phyloP scores from a whole-genome alignment of 2,329 filamentous ascomycete species.

The Neofusicoccum sp. region DNA sequence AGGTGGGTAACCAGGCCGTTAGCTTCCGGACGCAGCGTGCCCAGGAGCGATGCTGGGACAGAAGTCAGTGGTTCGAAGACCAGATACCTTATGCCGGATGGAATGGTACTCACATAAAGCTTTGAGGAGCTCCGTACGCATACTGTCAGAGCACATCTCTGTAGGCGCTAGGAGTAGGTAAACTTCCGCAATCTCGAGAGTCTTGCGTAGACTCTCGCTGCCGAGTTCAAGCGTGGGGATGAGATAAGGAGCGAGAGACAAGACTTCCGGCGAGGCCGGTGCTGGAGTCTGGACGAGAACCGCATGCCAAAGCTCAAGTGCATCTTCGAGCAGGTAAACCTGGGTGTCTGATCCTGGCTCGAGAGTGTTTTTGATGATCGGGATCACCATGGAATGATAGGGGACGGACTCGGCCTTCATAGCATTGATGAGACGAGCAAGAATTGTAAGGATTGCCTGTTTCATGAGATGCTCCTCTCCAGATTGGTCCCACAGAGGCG shows the following conservation, averaged over 20 bases:
- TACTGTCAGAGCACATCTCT: constrained; percentile 44
- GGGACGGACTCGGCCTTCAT: constrained; percentile 75
- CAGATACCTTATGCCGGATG: background rate
- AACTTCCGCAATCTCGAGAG: constrained; percentile 49
- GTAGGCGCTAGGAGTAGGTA: constrained; percentile 49
- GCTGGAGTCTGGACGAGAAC: constrained; percentile 63
- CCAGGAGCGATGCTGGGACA: constrained; percentile 42
- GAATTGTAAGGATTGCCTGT: constrained; percentile 83
- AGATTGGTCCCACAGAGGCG: constrained; percentile 79
- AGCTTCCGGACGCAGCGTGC: constrained; percentile 47
- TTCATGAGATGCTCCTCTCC: constrained; percentile 91
- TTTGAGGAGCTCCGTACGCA: constrained; percentile 40
- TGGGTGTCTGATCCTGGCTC: constrained; percentile 62
- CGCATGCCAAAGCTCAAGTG: constrained; percentile 81
- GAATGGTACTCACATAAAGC: constrained; percentile 20
- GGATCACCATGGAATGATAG: constrained; percentile 78
- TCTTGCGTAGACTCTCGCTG: constrained; percentile 48
- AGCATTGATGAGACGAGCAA: constrained; percentile 79
- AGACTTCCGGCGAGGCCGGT: constrained; percentile 41
- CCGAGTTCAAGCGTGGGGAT: constrained; percentile 50
- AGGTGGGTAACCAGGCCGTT: constrained; percentile 48
- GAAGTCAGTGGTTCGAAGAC: background rate
- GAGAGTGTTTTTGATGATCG: constrained; percentile 77
- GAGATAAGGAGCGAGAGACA: constrained; percentile 45
- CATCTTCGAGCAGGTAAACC: constrained; percentile 85